Evolutionary conservation across 2,329 filamentous ascomycete genomes (phyloP), one percentile per base, ranked within the genome.

Genomic region (Fusarium lyarnte): DNA sequence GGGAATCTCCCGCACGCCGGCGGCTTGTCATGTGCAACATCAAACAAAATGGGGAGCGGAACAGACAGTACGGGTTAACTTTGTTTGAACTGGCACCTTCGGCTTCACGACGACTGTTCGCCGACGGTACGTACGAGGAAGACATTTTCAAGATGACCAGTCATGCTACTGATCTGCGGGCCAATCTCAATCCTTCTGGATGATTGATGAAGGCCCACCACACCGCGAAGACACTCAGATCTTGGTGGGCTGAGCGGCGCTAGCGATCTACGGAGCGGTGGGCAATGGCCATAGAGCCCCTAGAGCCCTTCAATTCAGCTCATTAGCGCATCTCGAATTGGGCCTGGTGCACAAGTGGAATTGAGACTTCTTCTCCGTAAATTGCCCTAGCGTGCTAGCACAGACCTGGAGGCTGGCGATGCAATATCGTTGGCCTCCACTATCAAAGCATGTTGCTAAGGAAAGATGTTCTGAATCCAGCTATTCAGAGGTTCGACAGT

Each of bases 181-280:
- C 74, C 74, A 77, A 77, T 77, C 70, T 77, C 73, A 76, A 69
- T 71, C 72, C 69, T 67, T 75, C 69, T 69, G 63, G 36, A 66
- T 72, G 69, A 66, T 71, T 57, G 49, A 53, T 53, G 45, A 51
- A 63, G 67, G 61, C 70, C 76, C 76, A 77, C 76, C 52, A 63
- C 58, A 63, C 53, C 43, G 68, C 53, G 67, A 77, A 46, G 55
- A 72, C 66, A 75, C 69, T 70, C 64, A 76, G 74, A 77, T 77
- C 74, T 76, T 71, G 69, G 76, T 77, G 69, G 72, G 74, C 69
- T 76, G 76, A 72, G 66, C 61, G 60, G 63, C 74, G 63, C 76
- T 77, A 77, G 74, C 64, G 73, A 77, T 75, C 71, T 77, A 74
- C 76, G 75, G 63, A 74, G 70, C 74, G 73, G 76, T 77, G 76